Evolutionary conservation across 495 filamentous ascomycete species (phyloP).

Genomic region (Aspergillus egyptiacus): DNA sequence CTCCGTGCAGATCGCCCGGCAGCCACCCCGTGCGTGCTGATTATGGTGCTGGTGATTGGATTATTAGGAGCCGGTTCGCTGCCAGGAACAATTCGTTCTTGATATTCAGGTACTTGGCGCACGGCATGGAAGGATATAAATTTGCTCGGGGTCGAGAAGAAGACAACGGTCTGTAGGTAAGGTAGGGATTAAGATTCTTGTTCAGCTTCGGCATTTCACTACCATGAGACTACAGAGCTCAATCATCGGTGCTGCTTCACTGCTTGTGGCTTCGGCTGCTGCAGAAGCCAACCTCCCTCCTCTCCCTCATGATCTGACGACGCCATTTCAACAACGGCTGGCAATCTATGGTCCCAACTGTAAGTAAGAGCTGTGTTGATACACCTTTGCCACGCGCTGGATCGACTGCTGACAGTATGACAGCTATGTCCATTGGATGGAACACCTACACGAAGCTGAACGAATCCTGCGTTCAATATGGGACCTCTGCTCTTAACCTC

Average conservation of each 20-base stretch:
- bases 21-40: no score
- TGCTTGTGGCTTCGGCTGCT: constrained; percentile 33
- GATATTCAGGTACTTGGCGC: no score
- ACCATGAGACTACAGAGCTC: not conserved
- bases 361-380: constrained; percentile 22
- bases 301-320: constrained; percentile 49
- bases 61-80: no score
- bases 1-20: no score
- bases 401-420: not conserved
- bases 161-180: not conserved
- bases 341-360: constrained; percentile 50
- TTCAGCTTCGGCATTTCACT: not conserved
- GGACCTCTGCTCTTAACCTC: constrained; percentile 28
- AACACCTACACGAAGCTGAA: constrained; percentile 42
- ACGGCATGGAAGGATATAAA: no score
- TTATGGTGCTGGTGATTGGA: no score
- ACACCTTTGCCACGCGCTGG: not conserved
- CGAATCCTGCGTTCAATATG: constrained; percentile 42
- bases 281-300: constrained; percentile 46
- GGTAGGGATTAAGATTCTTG: not conserved
- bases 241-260: constrained; percentile 29
- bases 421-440: constrained; percentile 53
- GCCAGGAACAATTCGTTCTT: no score
- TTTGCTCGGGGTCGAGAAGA: not conserved
- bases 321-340: constrained; percentile 52